phyloP scores from a whole-genome alignment of 108 stramenopile genomes.

The Conticribra guillardii region DNA sequence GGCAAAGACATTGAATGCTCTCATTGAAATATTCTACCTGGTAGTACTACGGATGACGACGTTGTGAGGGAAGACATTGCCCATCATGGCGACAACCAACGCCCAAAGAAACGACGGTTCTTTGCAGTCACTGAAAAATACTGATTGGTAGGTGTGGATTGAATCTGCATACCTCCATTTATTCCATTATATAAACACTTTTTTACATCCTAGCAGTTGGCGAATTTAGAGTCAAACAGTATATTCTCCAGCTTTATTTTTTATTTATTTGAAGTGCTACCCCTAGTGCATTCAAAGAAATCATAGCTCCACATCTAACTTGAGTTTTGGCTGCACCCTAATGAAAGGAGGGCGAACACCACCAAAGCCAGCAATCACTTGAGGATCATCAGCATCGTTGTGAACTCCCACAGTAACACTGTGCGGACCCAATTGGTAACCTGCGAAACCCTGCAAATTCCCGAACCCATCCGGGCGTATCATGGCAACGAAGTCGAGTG shows the following conservation, averaged over 20 bases:
- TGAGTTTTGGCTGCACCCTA: constrained; percentile 87
- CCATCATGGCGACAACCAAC: no score
- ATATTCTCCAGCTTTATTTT: neutral
- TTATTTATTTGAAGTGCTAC: neutral
- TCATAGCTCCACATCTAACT: constrained; percentile 87
- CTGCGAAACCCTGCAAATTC: constrained; percentile 87
- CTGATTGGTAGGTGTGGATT: no score
- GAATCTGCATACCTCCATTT: no score
- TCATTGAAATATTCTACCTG: no score
- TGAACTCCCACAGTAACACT: constrained; percentile 83
- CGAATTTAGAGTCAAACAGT: no score
- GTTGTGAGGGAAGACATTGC: no score
- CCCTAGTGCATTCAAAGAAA: neutral
- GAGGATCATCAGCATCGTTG: constrained; percentile 92
- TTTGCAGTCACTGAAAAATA: no score
- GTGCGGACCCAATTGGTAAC: constrained; percentile 82
- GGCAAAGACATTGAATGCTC: no score
- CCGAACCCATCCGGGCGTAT: constrained; percentile 91
- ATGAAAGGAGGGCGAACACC: constrained; percentile 87
- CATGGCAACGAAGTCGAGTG: constrained; percentile 82
- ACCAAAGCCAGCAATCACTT: constrained; percentile 81
- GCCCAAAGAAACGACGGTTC: no score
- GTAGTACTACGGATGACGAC: no score
- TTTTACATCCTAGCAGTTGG: no score
- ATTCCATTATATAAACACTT: no score